These are phyloP conservation scores for Aspergillus steynii DNA, from an alignment of 495 filamentous ascomycete species.

Conservation along the genomic window DNA sequence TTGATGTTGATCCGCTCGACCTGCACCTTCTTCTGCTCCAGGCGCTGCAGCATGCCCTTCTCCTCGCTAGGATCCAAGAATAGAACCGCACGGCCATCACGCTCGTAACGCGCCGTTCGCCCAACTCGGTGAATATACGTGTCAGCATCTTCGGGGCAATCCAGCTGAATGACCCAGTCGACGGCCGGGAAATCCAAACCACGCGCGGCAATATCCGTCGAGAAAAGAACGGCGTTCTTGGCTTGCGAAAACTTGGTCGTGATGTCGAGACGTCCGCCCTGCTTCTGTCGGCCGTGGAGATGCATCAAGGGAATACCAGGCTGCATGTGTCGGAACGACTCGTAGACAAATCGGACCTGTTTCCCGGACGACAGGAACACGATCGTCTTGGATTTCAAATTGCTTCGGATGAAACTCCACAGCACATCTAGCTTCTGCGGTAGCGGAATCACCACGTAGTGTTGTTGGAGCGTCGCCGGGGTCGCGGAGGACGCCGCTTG, in stretches of 20 bases:
- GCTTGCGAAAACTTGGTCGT: conserved; percentile 76
- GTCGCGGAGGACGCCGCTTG: conserved; percentile 80
- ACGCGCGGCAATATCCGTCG: conserved; percentile 90
- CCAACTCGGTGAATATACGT: conserved; percentile 98
- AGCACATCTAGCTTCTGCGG: conserved; percentile 87
- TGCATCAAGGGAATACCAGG: conserved; percentile 95
- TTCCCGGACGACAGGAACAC: conserved; percentile 95
- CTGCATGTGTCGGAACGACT: conserved; percentile 89
- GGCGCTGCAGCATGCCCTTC: conserved; percentile 73
- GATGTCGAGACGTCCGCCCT: conserved; percentile 81
- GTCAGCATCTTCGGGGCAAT: conserved; percentile 94
- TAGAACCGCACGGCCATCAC: conserved; percentile 80
- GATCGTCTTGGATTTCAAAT: conserved; percentile 87
- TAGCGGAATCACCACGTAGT: conserved; percentile 82
- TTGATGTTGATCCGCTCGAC: conserved; percentile 82
- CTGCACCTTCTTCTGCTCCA: conserved; percentile 85
- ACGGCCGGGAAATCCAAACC: conserved; percentile 96
- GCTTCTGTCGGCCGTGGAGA: conserved; percentile 93
- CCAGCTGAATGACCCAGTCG: conserved; percentile 94
- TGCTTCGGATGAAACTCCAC: conserved; percentile 86
- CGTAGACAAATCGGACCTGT: conserved; percentile 93
- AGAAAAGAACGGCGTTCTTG: conserved; percentile 83
- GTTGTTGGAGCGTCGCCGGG: conserved; percentile 80
- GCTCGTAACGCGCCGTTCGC: conserved; percentile 90
- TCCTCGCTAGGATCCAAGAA: conserved; percentile 94